Percentiles rank a stretch among this genome's conserved stretches.
Evolutionary conservation across 805 yeast genomes (phyloP).

Genomic region (Saturnispora quitensis): DNA sequence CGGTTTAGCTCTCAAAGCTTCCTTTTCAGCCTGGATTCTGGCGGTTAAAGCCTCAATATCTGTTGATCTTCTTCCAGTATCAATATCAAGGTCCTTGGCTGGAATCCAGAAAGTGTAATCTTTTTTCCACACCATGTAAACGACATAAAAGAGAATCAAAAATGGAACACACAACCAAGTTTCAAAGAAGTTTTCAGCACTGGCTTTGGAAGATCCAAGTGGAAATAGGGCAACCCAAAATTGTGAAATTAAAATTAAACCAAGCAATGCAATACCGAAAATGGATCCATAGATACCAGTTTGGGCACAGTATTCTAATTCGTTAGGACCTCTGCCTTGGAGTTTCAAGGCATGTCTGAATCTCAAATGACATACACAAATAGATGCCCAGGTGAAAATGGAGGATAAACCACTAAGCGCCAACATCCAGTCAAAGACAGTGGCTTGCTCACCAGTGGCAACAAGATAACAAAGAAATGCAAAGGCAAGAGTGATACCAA

Average conservation of each 20-base stretch:
- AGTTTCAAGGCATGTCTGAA: constrained; percentile 56
- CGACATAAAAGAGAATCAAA: constrained; percentile 39
- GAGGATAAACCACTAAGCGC: constrained; percentile 69
- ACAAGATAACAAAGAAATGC: constrained; percentile 56
- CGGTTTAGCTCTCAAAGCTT: constrained; percentile 33
- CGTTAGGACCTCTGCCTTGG: constrained; percentile 62
- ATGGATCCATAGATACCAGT: constrained; percentile 61
- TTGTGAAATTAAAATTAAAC: constrained; percentile 59
- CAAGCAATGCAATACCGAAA: constrained; percentile 49
- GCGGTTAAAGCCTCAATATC: constrained; percentile 43
- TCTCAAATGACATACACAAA: constrained; percentile 58
- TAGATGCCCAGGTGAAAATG: constrained; percentile 70
- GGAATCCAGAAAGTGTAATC: constrained; percentile 36
- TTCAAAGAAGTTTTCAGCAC: constrained; percentile 53
- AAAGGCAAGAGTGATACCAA: constrained; percentile 40
- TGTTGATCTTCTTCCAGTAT: constrained; percentile 47
- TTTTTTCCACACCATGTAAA: constrained; percentile 31
- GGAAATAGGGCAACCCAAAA: constrained; percentile 81
- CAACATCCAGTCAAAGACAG: constrained; percentile 64
- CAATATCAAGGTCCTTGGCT: constrained; percentile 46
- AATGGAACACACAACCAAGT: constrained; percentile 59
- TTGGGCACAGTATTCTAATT: constrained; percentile 58
- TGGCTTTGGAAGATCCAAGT: constrained; percentile 35
- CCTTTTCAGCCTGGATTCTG: constrained; percentile 43
- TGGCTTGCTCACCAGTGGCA: constrained; percentile 46